Percentiles rank a stretch among this genome's conserved stretches.
phyloP scores from a whole-genome alignment of 345 rosid species.

The Stellera chamaejasme region DNA sequence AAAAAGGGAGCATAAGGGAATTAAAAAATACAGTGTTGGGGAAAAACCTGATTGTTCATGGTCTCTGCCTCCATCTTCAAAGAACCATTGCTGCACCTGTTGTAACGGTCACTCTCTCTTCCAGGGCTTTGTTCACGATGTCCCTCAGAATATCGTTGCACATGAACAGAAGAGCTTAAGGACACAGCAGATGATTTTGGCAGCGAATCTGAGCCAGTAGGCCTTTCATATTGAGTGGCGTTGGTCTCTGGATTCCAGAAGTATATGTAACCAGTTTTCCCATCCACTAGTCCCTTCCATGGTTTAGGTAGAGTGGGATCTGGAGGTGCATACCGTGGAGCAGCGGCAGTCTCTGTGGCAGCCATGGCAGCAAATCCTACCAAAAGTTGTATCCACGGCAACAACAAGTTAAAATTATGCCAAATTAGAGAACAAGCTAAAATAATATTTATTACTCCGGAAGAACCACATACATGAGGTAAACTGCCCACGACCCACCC shows the following conservation, averaged over 20 bases:
- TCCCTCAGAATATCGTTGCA: conserved; percentile 24
- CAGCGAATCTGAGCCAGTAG: conserved; percentile 21
- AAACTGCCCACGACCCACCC: no score
- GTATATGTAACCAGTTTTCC: conserved; percentile 81
- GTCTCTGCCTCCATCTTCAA: conserved; percentile 33
- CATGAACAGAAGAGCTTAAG: conserved; percentile 49
- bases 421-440: no score
- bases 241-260: conserved; percentile 98
- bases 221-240: conserved; percentile 89
- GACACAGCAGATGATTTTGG: conserved; percentile 33
- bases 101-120: conserved; percentile 46
- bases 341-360: conserved; percentile 51
- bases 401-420: no score
- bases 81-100: conserved; percentile 29
- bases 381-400: not conserved
- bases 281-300: conserved; percentile 95
- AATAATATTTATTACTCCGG: no score
- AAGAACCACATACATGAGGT: no score
- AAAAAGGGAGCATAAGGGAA: not conserved
- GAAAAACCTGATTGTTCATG: conserved; percentile 44
- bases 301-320: conserved; percentile 96
- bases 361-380: conserved; percentile 34
- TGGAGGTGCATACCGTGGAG: conserved; percentile 78
- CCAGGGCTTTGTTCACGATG: conserved; percentile 32
- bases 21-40: conserved; percentile 9